Base-by-base conservation (phyloP, 768 basidiomycete species). In the Suillus bovinus region DNA sequence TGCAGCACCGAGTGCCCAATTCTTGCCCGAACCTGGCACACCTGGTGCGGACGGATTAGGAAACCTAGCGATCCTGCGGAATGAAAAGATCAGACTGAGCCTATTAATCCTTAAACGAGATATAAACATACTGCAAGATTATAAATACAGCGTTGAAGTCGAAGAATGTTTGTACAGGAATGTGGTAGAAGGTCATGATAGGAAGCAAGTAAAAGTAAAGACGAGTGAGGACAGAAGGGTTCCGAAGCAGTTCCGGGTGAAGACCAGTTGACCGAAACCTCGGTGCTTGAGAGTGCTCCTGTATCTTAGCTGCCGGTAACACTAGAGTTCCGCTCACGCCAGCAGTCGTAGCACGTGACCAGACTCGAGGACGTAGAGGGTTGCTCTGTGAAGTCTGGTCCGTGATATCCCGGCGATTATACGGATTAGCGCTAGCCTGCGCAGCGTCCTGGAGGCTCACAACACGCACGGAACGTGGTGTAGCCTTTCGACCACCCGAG, bases 81-180 rank as follows among this genome's bases (percentile, higher is more conserved):
- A 63, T 24, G 34, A 53, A 22, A 38, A 60, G 42, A 59, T 38
- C 2, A 39, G 61, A 39, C 58, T 38, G 34, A 3, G 34, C 54
- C 22, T 24, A 17, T 5, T 36, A 16, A 56, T 17, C 11, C 57
- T 41, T 61, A 59, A 50, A 42, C 49, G 47, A 24, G 78, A 61
- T 44, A 34, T 42, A 61, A 16, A 88, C 93, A 78, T 70, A 94
- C 93, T 93, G 86, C 46, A 94, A 71, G 68, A 95, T 73, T 67
- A 94, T 86, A 77, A 87, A 96, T 66, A 89, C 86, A 67, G 88
- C 86, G 73, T 95, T 94, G 74, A 94, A 93, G 71, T 96, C 94
- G 72, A 96, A 87, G 71, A 90, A 95, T 1, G 89, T 86, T 73
- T 94, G 93, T 10, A 91, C 72, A 29, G 86, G 85, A 44, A 93